Base-by-base conservation (phyloP, 352 stramenopile species). In the Phytopythium boreale region DNA sequence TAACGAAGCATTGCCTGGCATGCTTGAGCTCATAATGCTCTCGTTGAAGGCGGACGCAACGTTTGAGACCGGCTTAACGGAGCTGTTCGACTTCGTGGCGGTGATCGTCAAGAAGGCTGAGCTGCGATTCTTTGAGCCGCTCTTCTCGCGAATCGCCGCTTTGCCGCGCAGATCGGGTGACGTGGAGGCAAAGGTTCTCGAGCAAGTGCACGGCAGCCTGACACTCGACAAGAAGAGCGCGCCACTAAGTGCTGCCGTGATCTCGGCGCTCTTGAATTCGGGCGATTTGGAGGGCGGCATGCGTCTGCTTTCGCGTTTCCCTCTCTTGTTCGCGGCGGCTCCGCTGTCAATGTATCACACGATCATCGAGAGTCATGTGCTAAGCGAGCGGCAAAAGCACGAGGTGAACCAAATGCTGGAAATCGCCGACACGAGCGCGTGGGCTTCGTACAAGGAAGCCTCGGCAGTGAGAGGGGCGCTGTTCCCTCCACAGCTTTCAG, bases 371-470 rank as follows among this genome's bases (percentile, higher is more conserved):
- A 76, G 77, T 10, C 77, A 92, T 59, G 73, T 87, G 12, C 72
- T 96, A 1, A 88, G 69, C 19, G 72, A 89, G 55, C 80, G 77
- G 24, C 84, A 93, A 59, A 76, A 80, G 11, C 62, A 88, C 52
- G 78, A 92, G 52, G 74, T 93, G 19, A 69, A 77, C 36, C 78
- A 82, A 41, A 88, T 93, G 67, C 71, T 96, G 22, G 88, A 96
- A 62, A 80, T 82, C 34, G 82, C 94, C 36, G 86, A 95, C 58
- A 92, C 86, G 5, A 87, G 92, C 31, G 75, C 92, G 3, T 96
- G 88, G 86, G 75, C 79, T 19, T 84, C 86, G 3, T 93, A 90
- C 61, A 89, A 93, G 51, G 74, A 91, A 58, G 77, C 82, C 0
- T 74, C 70, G 22, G 72, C 59, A 10, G 78, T 68, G 9, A 72